These are phyloP conservation scores for Pyrus hybrid DNA, from an alignment of 331 rosid species.

Conservation along the genomic window DNA sequence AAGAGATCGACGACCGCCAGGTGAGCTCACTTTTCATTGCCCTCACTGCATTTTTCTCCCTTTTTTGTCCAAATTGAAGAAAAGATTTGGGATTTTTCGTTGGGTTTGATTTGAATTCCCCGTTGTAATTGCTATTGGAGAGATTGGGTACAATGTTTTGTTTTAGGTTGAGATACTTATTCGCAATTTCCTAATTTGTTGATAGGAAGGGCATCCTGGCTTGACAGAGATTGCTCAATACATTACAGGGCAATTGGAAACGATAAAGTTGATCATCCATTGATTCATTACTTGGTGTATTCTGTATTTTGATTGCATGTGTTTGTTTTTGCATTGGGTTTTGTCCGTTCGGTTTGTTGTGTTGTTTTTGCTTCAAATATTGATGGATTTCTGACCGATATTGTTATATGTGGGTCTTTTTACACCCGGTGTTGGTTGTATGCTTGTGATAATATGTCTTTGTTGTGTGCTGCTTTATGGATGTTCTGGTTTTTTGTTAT, in stretches of 20 bases:
- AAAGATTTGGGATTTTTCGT: too few species aligned
- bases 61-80: background rate
- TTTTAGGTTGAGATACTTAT: background rate
- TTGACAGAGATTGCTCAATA: slow-evolving; percentile 64
- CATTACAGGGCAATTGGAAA: slow-evolving; percentile 59
- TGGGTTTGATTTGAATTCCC: too few species aligned
- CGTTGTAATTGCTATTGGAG: too few species aligned
- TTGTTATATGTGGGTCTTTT: too few species aligned
- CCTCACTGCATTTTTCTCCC: background rate
- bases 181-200: slow-evolving; percentile 22
- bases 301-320: background rate
- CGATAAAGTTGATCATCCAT: slow-evolving; percentile 18
- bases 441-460: background rate
- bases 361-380: background rate
- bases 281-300: background rate
- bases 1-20: slow-evolving; percentile 86
- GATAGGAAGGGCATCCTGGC: slow-evolving; percentile 90
- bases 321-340: background rate
- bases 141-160: too few species aligned
- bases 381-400: background rate
- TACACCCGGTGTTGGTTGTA: background rate
- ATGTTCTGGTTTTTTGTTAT: background rate
- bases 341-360: background rate
- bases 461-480: background rate
- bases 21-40: slow-evolving; percentile 25